Evolutionary conservation across 768 basidiomycete species (phyloP).

Genomic region (Termitomyces sp.): DNA sequence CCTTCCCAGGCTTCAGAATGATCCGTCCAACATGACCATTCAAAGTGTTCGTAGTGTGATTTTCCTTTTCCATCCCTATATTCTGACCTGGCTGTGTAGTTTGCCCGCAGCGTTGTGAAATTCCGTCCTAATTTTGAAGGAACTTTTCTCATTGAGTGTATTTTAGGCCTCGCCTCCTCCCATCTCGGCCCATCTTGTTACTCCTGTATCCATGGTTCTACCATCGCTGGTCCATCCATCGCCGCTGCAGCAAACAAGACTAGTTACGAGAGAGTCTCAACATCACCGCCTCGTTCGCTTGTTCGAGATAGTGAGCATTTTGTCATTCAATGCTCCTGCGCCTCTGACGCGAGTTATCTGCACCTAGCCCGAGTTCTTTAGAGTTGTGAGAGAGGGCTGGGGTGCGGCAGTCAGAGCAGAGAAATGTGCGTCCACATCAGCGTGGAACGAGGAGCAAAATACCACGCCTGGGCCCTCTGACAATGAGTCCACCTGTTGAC

Average conservation of each 20-base stretch:
- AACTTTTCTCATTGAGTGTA: not conserved
- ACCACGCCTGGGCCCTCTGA: not conserved
- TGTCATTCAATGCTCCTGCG: not conserved
- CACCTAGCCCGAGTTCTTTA: not conserved
- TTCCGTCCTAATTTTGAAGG: not conserved
- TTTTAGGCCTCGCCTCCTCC: not conserved
- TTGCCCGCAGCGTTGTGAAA: not conserved
- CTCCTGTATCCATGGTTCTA: not conserved
- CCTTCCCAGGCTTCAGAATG: not conserved
- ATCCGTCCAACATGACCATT: not conserved
- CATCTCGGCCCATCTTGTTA: not conserved
- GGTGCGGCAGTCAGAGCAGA: not conserved
- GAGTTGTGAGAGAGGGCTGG: not conserved
- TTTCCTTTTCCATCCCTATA: not conserved
- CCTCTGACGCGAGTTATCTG: not conserved
- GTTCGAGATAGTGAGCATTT: not conserved
- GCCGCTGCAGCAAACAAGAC: not conserved
- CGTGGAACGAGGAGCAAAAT: not conserved
- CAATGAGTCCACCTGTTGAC: not conserved
- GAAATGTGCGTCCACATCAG: not conserved
- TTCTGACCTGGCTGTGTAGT: not conserved
- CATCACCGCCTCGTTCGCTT: not conserved
- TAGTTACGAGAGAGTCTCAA: not conserved
- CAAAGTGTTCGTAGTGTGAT: not conserved
- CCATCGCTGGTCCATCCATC: not conserved